Evolutionary conservation across 148 eudicot species (phyloP), one percentile per base, ranked within the genome.

Genomic region (Vaccinium darrowii): DNA sequence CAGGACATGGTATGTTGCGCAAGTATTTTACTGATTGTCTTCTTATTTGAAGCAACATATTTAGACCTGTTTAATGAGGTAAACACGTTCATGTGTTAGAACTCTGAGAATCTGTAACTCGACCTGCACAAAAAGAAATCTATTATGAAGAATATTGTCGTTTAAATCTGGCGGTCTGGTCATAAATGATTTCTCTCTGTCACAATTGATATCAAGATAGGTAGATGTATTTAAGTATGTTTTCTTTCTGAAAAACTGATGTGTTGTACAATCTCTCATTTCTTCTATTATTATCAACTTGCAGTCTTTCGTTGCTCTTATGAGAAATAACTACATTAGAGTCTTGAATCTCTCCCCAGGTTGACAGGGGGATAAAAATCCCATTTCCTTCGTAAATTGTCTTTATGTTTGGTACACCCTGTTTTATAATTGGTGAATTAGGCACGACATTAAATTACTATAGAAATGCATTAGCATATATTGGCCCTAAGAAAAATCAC

Each of bases 1-100:
- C 98, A 95, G 88, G 99, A 97, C 90, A 89, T 97, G 99, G 99
- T 97, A 93, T 79, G 94, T 78, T 84, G 53, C 60, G 10, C 25
- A 75, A 79, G 81, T 76, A 47, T n/a, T 49, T 87, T n/a, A 73
- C 73, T 43, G n/a, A 47, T 53, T 56, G n/a, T 69, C 43, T 4
- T 71, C 23, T 8, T 43, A 33, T 71, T 4, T 47, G 53, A 33
- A 30, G 63, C 8, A 10, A 23, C 39, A 23, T 78, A 53, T 78
- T 36, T 79, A 30, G 52, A 27, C 82, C 63, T 78, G 47, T 51
- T 10, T 60, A 23, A 49, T 16, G 50, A 16, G 63, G 23, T 56
- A 79, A 56, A 56, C 39, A 7, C 19, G 67, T 33, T 23, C 71
- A 53, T 52, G 81, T 56, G 49, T 39, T 21, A 58, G 82, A 80